Percentiles rank a stretch among this genome's conserved stretches.
Evolutionary conservation across 139 green algal genomes (phyloP).

Genomic region (Chlorella sp.): DNA sequence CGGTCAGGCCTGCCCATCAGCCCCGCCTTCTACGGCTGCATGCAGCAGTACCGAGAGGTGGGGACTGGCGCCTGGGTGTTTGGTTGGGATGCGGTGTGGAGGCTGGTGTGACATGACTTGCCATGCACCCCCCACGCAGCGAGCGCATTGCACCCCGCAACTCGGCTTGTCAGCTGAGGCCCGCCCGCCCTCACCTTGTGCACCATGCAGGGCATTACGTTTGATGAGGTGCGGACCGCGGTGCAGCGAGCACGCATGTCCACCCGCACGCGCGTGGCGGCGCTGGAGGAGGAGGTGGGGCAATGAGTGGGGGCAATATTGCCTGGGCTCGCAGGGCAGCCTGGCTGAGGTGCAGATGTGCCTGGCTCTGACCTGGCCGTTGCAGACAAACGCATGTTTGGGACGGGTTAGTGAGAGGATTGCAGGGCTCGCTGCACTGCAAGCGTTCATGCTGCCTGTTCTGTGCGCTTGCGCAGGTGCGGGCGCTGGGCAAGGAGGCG

Average conservation of each 20-base stretch:
- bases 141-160: no score
- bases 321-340: background rate
- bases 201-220: constrained; percentile 19
- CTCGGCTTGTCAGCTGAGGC: no score
- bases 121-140: no score
- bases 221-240: background rate
- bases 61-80: no score
- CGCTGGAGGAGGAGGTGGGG: constrained; percentile 14
- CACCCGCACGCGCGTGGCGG: background rate
- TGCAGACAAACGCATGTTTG: no score
- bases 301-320: background rate
- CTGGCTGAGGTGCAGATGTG: background rate
- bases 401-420: no score
- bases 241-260: constrained; percentile 30
- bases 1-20: background rate
- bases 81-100: no score
- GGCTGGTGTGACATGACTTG: no score
- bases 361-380: background rate
- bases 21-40: constrained; percentile 26
- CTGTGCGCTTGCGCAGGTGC: background rate
- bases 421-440: no score
- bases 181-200: no score
- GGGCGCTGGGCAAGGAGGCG: background rate
- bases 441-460: background rate
- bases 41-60: background rate